Evolutionary conservation across 805 yeast species (phyloP).

Genomic region (Teunomyces tritomae): DNA sequence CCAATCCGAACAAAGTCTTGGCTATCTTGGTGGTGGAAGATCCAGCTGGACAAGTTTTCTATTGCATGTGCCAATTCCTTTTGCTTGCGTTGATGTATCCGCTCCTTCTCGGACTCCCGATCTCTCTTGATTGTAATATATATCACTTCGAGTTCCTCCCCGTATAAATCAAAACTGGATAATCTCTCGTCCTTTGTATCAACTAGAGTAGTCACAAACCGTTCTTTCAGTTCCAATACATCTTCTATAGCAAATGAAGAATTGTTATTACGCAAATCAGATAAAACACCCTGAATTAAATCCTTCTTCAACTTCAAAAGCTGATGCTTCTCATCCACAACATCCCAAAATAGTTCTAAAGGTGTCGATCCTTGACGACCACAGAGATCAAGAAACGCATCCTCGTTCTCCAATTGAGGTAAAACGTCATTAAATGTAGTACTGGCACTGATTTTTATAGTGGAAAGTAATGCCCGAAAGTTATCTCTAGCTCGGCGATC

Average conservation of each 20-base stretch:
- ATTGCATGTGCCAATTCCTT: conserved; percentile 10
- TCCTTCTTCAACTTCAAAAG: conserved; percentile 58
- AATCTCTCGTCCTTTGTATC: conserved; percentile 30
- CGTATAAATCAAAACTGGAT: conserved; percentile 17
- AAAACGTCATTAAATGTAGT: conserved; percentile 61
- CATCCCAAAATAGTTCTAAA: conserved; percentile 72
- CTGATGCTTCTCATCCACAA: conserved; percentile 60
- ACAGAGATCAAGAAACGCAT: conserved; percentile 55
- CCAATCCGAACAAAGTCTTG: conserved; percentile 2
- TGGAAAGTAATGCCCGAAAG: conserved; percentile 48
- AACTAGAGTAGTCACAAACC: conserved; percentile 17
- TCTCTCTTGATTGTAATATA: conserved; percentile 28
- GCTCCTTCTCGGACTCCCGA: conserved; percentile 11
- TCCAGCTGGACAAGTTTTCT: conserved; percentile 16
- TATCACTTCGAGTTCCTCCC: conserved; percentile 24
- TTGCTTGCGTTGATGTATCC: conserved; percentile 6
- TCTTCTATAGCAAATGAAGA: conserved; percentile 12
- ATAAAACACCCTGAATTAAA: conserved; percentile 50
- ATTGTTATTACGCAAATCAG: conserved; percentile 22
- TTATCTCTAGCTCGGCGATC: conserved; percentile 68
- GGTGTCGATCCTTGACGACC: conserved; percentile 81
- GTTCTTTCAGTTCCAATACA: conserved; percentile 14
- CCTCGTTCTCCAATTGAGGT: conserved; percentile 50
- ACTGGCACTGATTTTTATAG: conserved; percentile 46
- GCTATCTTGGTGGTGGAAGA: conserved; percentile 5